Base-by-base conservation (phyloP, 148 eudicot species). In the Gaultheria prostrata region DNA sequence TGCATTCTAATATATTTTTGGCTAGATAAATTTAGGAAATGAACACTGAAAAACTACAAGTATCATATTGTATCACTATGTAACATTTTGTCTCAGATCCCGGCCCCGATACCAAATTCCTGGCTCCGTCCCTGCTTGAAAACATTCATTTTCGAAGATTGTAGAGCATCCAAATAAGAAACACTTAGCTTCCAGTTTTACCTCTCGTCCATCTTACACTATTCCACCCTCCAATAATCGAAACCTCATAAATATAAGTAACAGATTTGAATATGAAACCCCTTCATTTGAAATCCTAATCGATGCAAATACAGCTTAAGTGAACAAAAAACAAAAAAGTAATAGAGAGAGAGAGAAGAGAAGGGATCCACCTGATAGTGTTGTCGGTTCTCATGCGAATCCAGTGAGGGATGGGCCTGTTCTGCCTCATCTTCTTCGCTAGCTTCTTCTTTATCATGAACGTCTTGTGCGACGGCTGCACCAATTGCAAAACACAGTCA, bases 371-470 rank as follows among this genome's bases (percentile, higher is more conserved):
- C 88, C 89, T 83, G 89, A 89, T 89, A 69, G 89, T 89, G 80
- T 89, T 89, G 79, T 89, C 91, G 73, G 91, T 89, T 26, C 91
- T 80, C 89, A 89, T 81, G 20, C 91, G 89, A 75, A 89, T 89
- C 91, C 76, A 71, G 76, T 71, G 45, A 32, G 76, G 76, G 48
- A 71, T 71, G 45, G 76, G 76, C 76, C 76, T 72, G 86, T 89
- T 89, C 87, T 89, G 91, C 89, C 91, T 85, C 91, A 87, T 86
- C 88, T 89, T 89, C 89, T 89, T 89, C 33, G 86, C 91, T 53
- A 89, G 88, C 87, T 89, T 89, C 91, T 89, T 89, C 91, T 89
- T 89, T 13, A 89, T 89, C 89, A 87, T 87, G 81, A 89, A 89
- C 32, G 85, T 85, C 83, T 89, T 89, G 89, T 89, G 91, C 49